Base-by-base conservation (phyloP, 2,329 filamentous ascomycete genomes). In the Pseudocercospora pini-densiflorae region DNA sequence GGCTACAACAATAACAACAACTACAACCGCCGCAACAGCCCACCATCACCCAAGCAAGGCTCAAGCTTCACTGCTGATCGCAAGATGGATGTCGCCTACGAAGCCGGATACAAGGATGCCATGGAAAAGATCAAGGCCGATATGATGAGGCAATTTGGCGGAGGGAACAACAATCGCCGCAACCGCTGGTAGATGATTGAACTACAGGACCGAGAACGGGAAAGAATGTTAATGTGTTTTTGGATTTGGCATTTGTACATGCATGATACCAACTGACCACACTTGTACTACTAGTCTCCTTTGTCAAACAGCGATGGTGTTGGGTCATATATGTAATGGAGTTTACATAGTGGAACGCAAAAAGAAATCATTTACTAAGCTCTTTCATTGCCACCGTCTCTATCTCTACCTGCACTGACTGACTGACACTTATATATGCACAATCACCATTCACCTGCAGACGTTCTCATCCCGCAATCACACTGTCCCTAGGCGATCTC, bases 21-120 rank as follows among this genome's bases (percentile, higher is more conserved):
- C 9, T 51, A 61, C 47, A 36, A 63, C 10, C 40, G 59, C 14
- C 62, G 62, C 10, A 49, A 63, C 21, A 40, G 16, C 29, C 59
- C 65, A 36, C 45, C 45, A 16, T 57, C 47, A 31, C 58, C 60
- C 12, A 51, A 62, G 36, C 54, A 64, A 29, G 51, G 63, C 9
- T 67, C 62, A 2, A 62, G 66, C 64, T 71, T 71, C 59, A 63
- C 59, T 21, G 68, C 64, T 21, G 70, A 71, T 54, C 67, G 68
- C 40, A 71, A 71, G 57, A 70, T 71, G 63, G 70, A 71, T 24
- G 69, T 71, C 33, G 70, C 70, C 29, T 71, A 71, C 63, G 70
- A 71, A 29, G 67, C 70, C 3, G 70, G 70, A n/a, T 71, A 70
- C 64, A 68, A 68, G 61, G 70, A 71, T 23, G 70, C 70, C 33